These are phyloP conservation scores for Dacryopinax primogenitus DNA, from an alignment of 768 basidiomycete genomes.

Conservation along the genomic window DNA sequence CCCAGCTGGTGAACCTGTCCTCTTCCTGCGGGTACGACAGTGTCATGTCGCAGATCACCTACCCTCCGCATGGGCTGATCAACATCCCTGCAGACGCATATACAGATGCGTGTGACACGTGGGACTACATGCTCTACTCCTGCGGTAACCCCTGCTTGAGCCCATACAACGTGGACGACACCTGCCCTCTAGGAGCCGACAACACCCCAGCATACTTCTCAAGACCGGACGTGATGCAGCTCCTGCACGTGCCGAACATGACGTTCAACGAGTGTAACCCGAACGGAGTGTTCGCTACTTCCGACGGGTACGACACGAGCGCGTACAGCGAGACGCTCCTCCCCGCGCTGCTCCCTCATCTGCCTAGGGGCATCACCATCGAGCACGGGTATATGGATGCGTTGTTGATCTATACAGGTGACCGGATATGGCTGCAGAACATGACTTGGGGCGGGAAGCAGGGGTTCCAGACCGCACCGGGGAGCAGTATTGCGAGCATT, in stretches of 20 bases:
- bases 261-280: constrained; percentile 9
- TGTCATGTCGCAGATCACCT: constrained; percentile 10
- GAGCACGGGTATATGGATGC: constrained; percentile 13
- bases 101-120: constrained; percentile 12
- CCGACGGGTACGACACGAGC: constrained; percentile 9
- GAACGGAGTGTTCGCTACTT: not conserved
- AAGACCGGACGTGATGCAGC: constrained; percentile 5
- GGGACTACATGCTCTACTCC: not conserved
- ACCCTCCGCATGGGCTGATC: constrained; percentile 10
- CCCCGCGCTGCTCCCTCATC: constrained; percentile 10
- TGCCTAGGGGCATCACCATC: constrained; percentile 14
- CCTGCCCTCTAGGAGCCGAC: not conserved
- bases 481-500: constrained; percentile 56
- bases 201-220: constrained; percentile 1
- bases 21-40: constrained; percentile 3
- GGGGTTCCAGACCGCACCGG: constrained; percentile 56
- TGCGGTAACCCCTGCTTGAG: not conserved
- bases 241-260: constrained; percentile 8
- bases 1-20: not conserved
- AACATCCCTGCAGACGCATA: constrained; percentile 7
- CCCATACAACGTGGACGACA: constrained; percentile 10
- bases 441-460: constrained; percentile 67
- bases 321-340: constrained; percentile 11
- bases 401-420: constrained; percentile 9
- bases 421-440: constrained; percentile 34